Evolutionary conservation across 257 asterid genomes (phyloP).

Genomic region (Salvia miltiorrhiza): DNA sequence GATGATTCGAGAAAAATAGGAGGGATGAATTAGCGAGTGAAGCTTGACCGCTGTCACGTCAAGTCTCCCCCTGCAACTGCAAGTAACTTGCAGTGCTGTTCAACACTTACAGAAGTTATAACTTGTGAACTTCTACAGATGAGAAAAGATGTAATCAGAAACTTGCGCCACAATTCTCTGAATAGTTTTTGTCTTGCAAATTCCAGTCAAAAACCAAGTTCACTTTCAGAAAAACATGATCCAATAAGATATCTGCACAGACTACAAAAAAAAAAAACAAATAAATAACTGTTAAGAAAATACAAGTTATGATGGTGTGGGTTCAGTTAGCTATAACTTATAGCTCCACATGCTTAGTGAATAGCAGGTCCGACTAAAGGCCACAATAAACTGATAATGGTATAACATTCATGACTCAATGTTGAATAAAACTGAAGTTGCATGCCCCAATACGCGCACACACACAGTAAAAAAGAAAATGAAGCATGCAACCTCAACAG

Average conservation of each 20-base stretch:
- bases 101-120: conserved; percentile 9
- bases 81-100: neutral
- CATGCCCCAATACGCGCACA: neutral
- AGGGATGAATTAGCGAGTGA: conserved; percentile 2
- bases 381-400: neutral
- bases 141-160: too few species aligned
- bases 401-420: neutral
- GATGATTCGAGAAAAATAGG: neutral
- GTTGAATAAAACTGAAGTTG: neutral
- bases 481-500: neutral
- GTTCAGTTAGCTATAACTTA: neutral
- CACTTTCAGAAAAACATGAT: neutral
- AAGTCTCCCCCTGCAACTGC: neutral
- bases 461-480: neutral
- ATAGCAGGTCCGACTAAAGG: neutral
- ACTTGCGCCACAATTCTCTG: too few species aligned
- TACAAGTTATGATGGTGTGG: neutral
- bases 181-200: too few species aligned
- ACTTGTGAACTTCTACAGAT: neutral
- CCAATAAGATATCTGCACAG: conserved; percentile 4
- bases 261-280: neutral
- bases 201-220: too few species aligned
- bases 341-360: neutral
- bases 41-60: conserved; percentile 8
- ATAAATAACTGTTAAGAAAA: conserved; percentile 1